Evolutionary conservation across 805 yeast genomes (phyloP), one percentile per base, ranked within the genome.

Genomic region (Lachancea fermentati): DNA sequence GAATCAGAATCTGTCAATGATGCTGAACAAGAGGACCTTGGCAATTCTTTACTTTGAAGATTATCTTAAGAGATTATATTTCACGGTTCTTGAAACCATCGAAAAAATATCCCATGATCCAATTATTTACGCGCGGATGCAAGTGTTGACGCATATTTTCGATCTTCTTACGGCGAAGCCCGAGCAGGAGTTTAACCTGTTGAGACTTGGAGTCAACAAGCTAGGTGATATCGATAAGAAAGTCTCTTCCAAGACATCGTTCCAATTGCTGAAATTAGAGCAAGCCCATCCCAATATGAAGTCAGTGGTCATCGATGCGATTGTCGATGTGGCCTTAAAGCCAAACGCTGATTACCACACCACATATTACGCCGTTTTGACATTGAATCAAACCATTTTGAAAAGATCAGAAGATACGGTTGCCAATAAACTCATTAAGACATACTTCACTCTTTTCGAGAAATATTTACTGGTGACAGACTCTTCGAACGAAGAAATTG

Each of bases 251-350:
- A 85, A 85, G 57, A 78, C 95, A 1, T 88, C 97, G 4, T 86
- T 77, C 60, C 79, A 81, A 48, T 66, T 93, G 34, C 70, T 89
- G 48, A 81, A 82, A 52, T 65, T 88, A 31, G 85, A 93, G 60
- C 95, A 86, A 61, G 82, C 80, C 3, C 98, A 93, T 61, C 98
- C 98, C 14, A 93, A 93, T 36, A 93, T 93, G 97, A 91, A 88
- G 62, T 67, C 76, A 39, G 78, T 91, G 42, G 71, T 93, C 30
- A 75, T 82, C 30, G 86, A 86, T 46, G 70, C 93, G 4, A 82
- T 91, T 29, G 76, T 85, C 36, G 97, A 93, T 60, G 73, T 82
- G 37, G 69, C 87, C 24, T 81, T 86, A 63, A 78, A 85, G 54
- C 76, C 79, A 37, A 74, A 74, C 44, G 79, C 79, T 26, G 97